Conservation (phyloP, 208 protist species). For the Leishmania guyanensis region DNA sequence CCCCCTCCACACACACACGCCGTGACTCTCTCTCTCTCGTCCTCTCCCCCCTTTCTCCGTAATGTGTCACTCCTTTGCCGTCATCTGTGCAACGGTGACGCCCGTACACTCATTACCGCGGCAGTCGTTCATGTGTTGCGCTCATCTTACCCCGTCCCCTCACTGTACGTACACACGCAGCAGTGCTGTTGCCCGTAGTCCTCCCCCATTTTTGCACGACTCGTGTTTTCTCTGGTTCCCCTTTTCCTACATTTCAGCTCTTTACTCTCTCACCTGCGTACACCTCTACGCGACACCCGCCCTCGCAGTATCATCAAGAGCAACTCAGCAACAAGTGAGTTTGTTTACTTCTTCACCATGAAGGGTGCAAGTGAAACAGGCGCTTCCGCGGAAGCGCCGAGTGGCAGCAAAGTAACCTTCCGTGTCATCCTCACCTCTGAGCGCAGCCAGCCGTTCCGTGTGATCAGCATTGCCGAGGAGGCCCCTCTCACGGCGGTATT, state of each 20-base stretch:
- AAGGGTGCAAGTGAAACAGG: conserved; percentile 10
- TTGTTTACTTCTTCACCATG: background rate
- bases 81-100: background rate
- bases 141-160: background rate
- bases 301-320: background rate
- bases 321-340: too few species aligned
- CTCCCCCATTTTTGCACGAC: background rate
- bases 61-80: background rate
- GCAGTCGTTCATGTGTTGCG: background rate
- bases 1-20: background rate
- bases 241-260: background rate
- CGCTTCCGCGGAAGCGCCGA: conserved; percentile 16
- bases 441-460: conserved; percentile 76
- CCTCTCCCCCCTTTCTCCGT: background rate
- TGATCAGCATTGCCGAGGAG: conserved; percentile 93
- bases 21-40: background rate
- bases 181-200: background rate
- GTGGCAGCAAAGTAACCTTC: conserved; percentile 76
- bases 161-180: background rate
- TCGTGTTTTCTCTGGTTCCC: background rate
- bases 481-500: conserved; percentile 96
- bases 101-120: background rate
- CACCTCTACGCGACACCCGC: background rate
- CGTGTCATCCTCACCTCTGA: conserved; percentile 86
- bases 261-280: background rate